These are phyloP conservation scores for Lachnellula cervina DNA, from an alignment of 2,329 filamentous ascomycete genomes.

Conservation along the genomic window DNA sequence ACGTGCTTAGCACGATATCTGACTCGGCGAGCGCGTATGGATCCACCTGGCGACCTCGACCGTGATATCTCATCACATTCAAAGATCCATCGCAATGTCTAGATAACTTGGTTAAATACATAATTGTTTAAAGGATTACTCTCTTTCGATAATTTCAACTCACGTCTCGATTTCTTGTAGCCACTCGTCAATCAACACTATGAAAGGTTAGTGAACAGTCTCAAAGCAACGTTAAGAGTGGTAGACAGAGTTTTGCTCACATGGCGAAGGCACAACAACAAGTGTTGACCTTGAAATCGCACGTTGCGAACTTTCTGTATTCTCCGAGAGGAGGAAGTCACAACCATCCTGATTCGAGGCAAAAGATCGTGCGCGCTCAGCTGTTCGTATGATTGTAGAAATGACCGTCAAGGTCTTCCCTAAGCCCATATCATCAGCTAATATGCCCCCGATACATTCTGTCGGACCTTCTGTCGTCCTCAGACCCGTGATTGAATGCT, in stretches of 20 bases:
- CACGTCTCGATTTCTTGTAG: constrained; percentile 35
- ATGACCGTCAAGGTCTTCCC: constrained; percentile 48
- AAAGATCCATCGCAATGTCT: constrained; percentile 34
- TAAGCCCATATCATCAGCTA: constrained; percentile 55
- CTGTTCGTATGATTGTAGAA: constrained; percentile 40
- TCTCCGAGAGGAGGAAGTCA: not conserved
- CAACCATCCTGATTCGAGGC: constrained; percentile 4
- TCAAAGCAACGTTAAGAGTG: not conserved
- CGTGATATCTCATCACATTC: constrained; percentile 32
- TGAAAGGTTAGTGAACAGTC: not conserved
- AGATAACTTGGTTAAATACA: not conserved
- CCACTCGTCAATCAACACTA: constrained; percentile 41
- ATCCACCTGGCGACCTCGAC: constrained; percentile 27
- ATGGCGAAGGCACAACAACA: constrained; percentile 40
- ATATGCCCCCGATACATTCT: constrained; percentile 55
- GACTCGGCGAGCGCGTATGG: constrained; percentile 27
- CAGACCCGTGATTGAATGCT: constrained; percentile 76
- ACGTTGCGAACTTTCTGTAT: not conserved
- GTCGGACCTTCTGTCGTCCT: constrained; percentile 51
- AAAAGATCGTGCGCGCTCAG: constrained; percentile 30
- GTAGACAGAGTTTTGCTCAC: constrained; percentile 26
- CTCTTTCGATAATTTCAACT: constrained; percentile 1
- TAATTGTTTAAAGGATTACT: not conserved
- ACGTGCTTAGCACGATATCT: constrained; percentile 44
- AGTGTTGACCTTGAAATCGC: constrained; percentile 36